These are phyloP conservation scores for Termitomyces sp. DNA, from an alignment of 768 basidiomycete species.

Conservation along the genomic window DNA sequence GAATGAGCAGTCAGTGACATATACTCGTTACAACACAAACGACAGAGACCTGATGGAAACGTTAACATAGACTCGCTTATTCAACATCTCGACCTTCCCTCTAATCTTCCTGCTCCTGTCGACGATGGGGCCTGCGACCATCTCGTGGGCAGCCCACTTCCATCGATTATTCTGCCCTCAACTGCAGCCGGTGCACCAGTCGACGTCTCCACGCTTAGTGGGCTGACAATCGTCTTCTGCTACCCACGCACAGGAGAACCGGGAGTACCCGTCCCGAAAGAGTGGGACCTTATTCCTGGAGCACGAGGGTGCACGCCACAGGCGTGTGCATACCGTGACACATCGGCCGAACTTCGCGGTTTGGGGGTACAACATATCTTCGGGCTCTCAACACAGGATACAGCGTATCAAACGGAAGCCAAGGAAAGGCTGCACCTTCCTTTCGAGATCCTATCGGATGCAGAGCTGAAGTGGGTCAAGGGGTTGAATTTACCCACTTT, in stretches of 20 bases:
- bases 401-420: conserved; percentile 15
- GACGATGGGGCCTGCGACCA: conserved; percentile 18
- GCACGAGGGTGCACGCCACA: conserved; percentile 20
- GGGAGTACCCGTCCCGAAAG: conserved; percentile 11
- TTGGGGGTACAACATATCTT: conserved; percentile 16
- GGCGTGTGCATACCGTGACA: conserved; percentile 18
- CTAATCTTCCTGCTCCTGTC: conserved; percentile 14
- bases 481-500: conserved; percentile 15
- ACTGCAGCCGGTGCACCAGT: conserved; percentile 11
- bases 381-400: conserved; percentile 17
- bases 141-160: conserved; percentile 10
- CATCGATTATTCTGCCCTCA: conserved; percentile 12
- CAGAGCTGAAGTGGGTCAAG: conserved; percentile 12
- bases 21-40: neutral
- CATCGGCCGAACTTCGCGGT: conserved; percentile 11
- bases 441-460: conserved; percentile 15
- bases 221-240: conserved; percentile 16
- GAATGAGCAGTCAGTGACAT: neutral
- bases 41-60: neutral
- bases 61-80: neutral
- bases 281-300: conserved; percentile 18
- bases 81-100: conserved; percentile 8
- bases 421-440: conserved; percentile 18
- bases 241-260: conserved; percentile 18
- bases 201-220: conserved; percentile 13